Percentiles rank a stretch among this genome's conserved stretches.
Evolutionary conservation across 108 stramenopile genomes (phyloP).

Genomic region (Asterionellopsis glacialis): DNA sequence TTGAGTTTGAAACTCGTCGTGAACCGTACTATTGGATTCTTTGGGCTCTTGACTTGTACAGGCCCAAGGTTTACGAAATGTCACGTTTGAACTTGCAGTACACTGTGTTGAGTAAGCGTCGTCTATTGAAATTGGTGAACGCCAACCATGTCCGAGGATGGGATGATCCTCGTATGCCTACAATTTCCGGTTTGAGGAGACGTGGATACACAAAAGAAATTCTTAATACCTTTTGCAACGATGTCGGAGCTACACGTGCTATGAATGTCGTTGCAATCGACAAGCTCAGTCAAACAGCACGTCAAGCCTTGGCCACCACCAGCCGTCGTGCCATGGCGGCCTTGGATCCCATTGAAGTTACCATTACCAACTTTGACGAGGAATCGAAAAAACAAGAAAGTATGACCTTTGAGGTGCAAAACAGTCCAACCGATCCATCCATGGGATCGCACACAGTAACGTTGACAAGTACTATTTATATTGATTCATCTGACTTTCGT

Average conservation of each 20-base stretch:
- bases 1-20: slow-evolving; percentile 97
- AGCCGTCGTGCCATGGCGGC: slow-evolving; percentile 91
- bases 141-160: slow-evolving; percentile 73
- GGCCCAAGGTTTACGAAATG: slow-evolving; percentile 93
- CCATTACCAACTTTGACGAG: slow-evolving; percentile 68
- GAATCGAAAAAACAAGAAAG: slow-evolving; percentile 17
- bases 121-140: slow-evolving; percentile 84
- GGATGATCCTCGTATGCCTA: slow-evolving; percentile 88
- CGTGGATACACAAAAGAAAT: slow-evolving; percentile 94
- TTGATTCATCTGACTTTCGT: slow-evolving; percentile 90
- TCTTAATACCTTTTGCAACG: slow-evolving; percentile 93
- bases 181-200: slow-evolving; percentile 86
- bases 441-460: slow-evolving; percentile 78
- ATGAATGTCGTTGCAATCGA: slow-evolving; percentile 90
- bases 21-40: slow-evolving; percentile 99
- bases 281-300: slow-evolving; percentile 67
- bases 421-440: slow-evolving; percentile 80
- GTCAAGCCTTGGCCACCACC: slow-evolving; percentile 44
- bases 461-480: slow-evolving; percentile 78
- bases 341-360: slow-evolving; percentile 81
- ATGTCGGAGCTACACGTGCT: slow-evolving; percentile 93
- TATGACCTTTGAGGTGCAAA: slow-evolving; percentile 68
- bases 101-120: slow-evolving; percentile 92
- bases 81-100: slow-evolving; percentile 89
- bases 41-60: slow-evolving; percentile 92